Conservation (phyloP, 441 rosid species). For the Aquilaria agallochum region DNA sequence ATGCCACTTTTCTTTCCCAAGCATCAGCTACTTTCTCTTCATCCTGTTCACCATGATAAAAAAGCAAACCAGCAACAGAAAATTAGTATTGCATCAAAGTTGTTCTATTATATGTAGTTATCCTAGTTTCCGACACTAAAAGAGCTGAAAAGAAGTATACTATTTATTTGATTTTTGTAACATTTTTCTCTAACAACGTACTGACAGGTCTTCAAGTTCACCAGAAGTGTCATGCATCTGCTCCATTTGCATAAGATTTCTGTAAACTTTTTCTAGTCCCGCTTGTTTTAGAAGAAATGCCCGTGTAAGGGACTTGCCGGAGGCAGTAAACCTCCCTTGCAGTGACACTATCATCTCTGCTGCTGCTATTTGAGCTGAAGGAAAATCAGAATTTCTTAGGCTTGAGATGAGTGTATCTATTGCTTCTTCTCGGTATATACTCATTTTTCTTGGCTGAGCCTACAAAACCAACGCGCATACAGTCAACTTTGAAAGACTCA, state of each 20-base stretch:
- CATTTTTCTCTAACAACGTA: slow-evolving; percentile 22
- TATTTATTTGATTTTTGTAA: slow-evolving; percentile 1
- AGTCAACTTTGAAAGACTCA: too few relatives aligned
- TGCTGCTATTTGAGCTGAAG: slow-evolving; percentile 58
- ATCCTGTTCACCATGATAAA: slow-evolving; percentile 24
- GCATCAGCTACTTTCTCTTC: slow-evolving; percentile 64
- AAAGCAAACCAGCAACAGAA: slow-evolving; percentile 4
- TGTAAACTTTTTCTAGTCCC: slow-evolving; percentile 46
- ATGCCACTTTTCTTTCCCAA: slow-evolving; percentile 68
- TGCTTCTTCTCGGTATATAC: slow-evolving; percentile 76
- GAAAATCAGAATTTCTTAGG: slow-evolving; percentile 51
- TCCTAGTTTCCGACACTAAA: too few relatives aligned
- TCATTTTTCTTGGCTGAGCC: slow-evolving; percentile 78
- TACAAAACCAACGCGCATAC: slow-evolving; percentile 15
- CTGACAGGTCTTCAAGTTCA: slow-evolving; percentile 44
- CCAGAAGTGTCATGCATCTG: slow-evolving; percentile 27
- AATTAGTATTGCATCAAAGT: not conserved
- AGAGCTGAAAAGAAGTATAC: too few relatives aligned
- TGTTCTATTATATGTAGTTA: too few relatives aligned
- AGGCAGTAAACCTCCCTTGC: slow-evolving; percentile 61
- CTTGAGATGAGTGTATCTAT: slow-evolving; percentile 57
- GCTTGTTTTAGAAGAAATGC: slow-evolving; percentile 57
- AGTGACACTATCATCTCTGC: slow-evolving; percentile 51
- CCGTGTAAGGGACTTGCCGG: slow-evolving; percentile 53
- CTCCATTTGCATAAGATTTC: slow-evolving; percentile 41